A percentile compares a stretch with the other conserved stretches of the same genome.
Evolutionary conservation across 352 stramenopile species (phyloP).

Genomic region (Aphanomyces cochlioides): DNA sequence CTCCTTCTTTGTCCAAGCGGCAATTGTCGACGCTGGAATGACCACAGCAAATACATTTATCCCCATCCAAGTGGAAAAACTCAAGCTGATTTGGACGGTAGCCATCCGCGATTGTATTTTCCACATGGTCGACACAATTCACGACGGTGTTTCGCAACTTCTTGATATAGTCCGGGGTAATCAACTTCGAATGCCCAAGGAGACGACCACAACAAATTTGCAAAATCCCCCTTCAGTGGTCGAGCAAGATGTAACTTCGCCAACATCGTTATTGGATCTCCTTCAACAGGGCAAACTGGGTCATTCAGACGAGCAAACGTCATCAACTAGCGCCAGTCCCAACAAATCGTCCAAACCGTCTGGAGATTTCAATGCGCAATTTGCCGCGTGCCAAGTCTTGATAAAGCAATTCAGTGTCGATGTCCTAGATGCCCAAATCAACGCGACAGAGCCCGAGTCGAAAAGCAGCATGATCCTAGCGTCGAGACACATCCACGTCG

Average conservation of each 20-base stretch:
- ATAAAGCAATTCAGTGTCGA: slow-evolving; percentile 74
- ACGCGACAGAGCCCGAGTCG: slow-evolving; percentile 61
- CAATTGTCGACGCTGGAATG: not conserved
- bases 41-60: not conserved
- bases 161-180: slow-evolving; percentile 33
- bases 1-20: slow-evolving; percentile 17
- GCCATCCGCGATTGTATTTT: slow-evolving; percentile 68
- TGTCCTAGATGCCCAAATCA: slow-evolving; percentile 75
- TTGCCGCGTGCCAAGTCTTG: slow-evolving; percentile 38
- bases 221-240: slow-evolving; percentile 6
- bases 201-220: not conserved
- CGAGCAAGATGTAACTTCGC: slow-evolving; percentile 55
- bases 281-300: slow-evolving; percentile 74
- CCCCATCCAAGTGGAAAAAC: slow-evolving; percentile 76
- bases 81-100: slow-evolving; percentile 77
- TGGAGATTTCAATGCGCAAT: not conserved
- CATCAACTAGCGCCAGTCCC: not conserved
- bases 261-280: slow-evolving; percentile 47
- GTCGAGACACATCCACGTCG: slow-evolving; percentile 73
- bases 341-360: slow-evolving; percentile 1
- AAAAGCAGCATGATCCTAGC: slow-evolving; percentile 66
- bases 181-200: not conserved
- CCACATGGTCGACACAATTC: slow-evolving; percentile 56
- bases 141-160: slow-evolving; percentile 51
- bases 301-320: slow-evolving; percentile 17